A percentile compares a stretch with the other conserved stretches of the same genome.
phyloP scores from a whole-genome alignment of 192 early-diverging fungal genomes.

The Backusella sp. region DNA sequence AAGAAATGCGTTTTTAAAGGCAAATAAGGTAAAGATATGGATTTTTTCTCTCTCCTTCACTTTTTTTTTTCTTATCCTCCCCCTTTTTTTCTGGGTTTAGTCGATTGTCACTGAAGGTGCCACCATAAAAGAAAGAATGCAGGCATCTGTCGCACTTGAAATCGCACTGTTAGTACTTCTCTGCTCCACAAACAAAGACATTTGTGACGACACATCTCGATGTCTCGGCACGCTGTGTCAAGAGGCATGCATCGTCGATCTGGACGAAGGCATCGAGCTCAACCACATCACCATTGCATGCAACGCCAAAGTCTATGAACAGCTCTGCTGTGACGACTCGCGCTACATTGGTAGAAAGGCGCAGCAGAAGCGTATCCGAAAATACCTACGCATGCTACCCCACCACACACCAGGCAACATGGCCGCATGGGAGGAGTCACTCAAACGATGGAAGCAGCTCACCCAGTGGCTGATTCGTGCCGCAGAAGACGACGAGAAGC shows the following conservation, averaged over 20 bases:
- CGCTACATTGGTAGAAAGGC: conserved; percentile 52
- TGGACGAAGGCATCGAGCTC: conserved; percentile 32
- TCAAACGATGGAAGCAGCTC: conserved; percentile 64
- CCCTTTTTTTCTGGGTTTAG: conserved; percentile 15
- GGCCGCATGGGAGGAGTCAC: conserved; percentile 80
- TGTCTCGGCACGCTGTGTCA: conserved; percentile 67
- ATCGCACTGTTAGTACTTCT: conserved; percentile 68
- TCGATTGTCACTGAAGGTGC: conserved; percentile 42
- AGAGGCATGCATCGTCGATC: conserved; percentile 65
- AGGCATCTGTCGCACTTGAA: conserved; percentile 66
- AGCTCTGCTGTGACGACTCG: conserved; percentile 37
- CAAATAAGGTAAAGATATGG: conserved; percentile 34
- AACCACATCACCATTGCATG: conserved; percentile 52
- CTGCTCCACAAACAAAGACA: conserved; percentile 63
- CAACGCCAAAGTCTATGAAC: conserved; percentile 63
- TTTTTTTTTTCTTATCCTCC: background rate
- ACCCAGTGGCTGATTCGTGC: conserved; percentile 22
- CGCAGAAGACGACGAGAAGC: conserved; percentile 1
- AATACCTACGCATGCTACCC: conserved; percentile 57
- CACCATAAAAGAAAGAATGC: conserved; percentile 60
- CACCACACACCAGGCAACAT: conserved; percentile 69
- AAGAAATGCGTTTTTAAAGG: conserved; percentile 47
- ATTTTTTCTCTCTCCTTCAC: no score
- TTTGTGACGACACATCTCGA: conserved; percentile 48
- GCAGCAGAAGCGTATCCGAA: conserved; percentile 70